These are phyloP conservation scores for Ammopiptanthus mongolicus DNA, from an alignment of 306 rosid genomes.

Conservation along the genomic window DNA sequence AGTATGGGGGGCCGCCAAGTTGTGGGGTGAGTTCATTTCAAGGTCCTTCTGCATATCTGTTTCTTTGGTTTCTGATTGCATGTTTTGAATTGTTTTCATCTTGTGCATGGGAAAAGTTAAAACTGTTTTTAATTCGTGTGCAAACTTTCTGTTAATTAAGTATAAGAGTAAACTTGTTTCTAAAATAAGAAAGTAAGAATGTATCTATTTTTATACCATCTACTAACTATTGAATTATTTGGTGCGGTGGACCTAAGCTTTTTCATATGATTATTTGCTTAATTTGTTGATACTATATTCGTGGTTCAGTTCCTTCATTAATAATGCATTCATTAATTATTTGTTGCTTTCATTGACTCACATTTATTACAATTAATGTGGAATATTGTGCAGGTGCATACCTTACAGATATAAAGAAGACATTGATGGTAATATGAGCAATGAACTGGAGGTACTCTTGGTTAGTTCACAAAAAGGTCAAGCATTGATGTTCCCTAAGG, in stretches of 20 bases:
- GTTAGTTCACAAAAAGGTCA: conserved; percentile 86
- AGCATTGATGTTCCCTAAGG: conserved; percentile 87
- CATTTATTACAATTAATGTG: not conserved
- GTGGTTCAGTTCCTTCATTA: not conserved
- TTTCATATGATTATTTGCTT: not conserved
- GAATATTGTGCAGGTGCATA: conserved; percentile 64
- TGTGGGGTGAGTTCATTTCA: conserved; percentile 55
- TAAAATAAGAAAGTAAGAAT: too few relatives aligned
- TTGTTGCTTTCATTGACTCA: not conserved
- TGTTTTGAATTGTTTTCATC: not conserved
- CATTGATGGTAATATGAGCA: conserved; percentile 28
- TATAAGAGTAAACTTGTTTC: too few relatives aligned
- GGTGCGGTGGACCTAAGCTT: too few relatives aligned
- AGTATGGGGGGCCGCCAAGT: conserved; percentile 80
- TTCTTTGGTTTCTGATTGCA: not conserved
- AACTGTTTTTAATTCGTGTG: too few relatives aligned
- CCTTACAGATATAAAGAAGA: conserved; percentile 69
- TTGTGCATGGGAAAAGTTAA: not conserved
- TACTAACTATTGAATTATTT: too few relatives aligned
- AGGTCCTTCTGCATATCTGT: not conserved
- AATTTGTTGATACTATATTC: not conserved
- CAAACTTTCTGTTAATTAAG: too few relatives aligned
- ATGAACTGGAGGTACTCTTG: conserved; percentile 76
- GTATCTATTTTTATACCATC: too few relatives aligned
- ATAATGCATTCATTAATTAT: not conserved